Conservation (phyloP, 768 basidiomycete genomes). For the Lactifluus echinatus region DNA sequence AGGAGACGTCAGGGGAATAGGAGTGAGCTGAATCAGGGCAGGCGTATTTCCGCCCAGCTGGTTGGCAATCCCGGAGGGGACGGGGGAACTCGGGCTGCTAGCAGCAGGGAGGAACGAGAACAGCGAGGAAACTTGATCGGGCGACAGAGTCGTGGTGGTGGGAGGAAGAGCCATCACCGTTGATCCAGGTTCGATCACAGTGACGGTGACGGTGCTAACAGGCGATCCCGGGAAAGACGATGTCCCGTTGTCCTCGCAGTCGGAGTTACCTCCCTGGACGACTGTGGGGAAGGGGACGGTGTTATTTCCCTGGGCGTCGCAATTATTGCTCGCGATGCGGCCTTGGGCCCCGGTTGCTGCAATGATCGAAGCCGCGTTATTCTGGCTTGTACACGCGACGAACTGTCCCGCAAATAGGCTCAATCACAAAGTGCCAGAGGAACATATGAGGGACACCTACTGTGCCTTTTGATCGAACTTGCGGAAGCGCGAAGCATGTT, state of each 20-base stretch:
- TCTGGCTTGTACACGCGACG: conserved; percentile 44
- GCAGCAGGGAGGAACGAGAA: not conserved
- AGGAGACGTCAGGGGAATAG: not conserved
- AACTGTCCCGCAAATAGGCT: conserved; percentile 26
- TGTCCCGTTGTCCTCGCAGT: not conserved
- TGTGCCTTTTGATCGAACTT: conserved; percentile 34
- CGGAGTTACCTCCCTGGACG: not conserved
- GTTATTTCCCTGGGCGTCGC: conserved; percentile 18
- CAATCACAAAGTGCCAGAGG: not conserved
- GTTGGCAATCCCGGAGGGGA: conserved; percentile 29
- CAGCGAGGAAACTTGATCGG: conserved; percentile 31
- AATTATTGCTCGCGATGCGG: conserved; percentile 30
- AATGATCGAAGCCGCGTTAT: conserved; percentile 39
- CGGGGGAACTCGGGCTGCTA: conserved; percentile 26
- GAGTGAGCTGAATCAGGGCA: conserved; percentile 6
- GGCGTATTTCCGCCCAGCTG: not conserved
- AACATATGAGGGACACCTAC: conserved; percentile 28
- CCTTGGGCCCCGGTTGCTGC: conserved; percentile 39
- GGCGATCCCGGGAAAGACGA: conserved; percentile 26
- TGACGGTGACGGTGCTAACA: conserved; percentile 23
- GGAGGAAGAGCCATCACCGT: conserved; percentile 25
- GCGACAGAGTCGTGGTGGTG: conserved; percentile 37
- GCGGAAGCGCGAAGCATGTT: conserved; percentile 47
- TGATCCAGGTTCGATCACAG: not conserved
- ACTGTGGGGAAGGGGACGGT: conserved; percentile 21